Base-by-base conservation (phyloP, 164 flowering plant species). In the Piper betle region DNA sequence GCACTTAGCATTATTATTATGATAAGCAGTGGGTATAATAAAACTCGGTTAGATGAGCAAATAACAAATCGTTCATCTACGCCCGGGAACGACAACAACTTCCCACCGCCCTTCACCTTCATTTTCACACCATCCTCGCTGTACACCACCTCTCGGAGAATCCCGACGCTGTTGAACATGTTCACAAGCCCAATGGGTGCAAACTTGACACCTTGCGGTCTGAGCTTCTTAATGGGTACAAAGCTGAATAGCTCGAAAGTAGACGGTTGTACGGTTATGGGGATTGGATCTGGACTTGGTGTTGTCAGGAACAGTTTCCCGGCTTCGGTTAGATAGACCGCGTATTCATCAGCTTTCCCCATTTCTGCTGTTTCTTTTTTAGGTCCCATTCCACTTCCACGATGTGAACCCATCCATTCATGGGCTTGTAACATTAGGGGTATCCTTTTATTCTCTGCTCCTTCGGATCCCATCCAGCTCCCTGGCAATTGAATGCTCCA, bases 401-500 rank as follows among this genome's bases (percentile, higher is more conserved):
- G 20, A 82, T 78, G 48, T 79, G 86, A n/a, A 83, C 76, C 1
- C 79, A 55, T 3, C 81, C 81, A 9, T 73, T 55, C 61, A 83
- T 60, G 38, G 89, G 81, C 70, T 83, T 83, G 80, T 86, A 91
- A 75, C 86, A 86, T 19, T 83, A 68, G 4, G 91, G 39, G 64
- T 78, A 69, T 62, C 97, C 91, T 64, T 68, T 83, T 74, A 87
- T 83, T 72, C 83, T 83, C 42, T 58, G 65, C 68, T 83, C 86
- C 69, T 80, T 75, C 0, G 82, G 73, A 70, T 86, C 85, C 96
- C 97, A 88, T 0, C 96, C 91, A 2, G 87, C 96, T 60, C 97
- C 97, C 78, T 91, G 97, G 72, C 96, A 88, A 76, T 91, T 91
- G 73, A 88, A 91, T 40, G 91, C 91, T 57, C 94, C 94, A n/a